Conservation (phyloP, 78 protist genomes). For the Chrysochromulina parva region DNA sequence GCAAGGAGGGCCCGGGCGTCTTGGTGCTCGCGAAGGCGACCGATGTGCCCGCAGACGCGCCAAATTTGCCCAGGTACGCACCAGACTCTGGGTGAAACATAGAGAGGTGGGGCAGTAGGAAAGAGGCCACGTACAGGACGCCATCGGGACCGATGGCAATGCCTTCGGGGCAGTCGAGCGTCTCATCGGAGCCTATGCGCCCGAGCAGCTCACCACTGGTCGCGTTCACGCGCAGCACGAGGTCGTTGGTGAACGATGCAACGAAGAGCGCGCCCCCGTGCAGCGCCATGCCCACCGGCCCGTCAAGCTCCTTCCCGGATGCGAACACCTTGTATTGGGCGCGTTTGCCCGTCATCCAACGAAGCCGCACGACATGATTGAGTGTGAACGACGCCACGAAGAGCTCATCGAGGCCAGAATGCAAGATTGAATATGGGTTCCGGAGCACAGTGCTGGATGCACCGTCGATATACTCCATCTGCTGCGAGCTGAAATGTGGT, state of each 20-base stretch:
- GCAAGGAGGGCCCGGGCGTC: background rate
- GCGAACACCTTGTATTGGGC: background rate
- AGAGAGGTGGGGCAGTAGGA: no score
- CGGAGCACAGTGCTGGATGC: background rate
- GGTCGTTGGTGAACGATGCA: background rate
- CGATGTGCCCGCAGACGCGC: no score
- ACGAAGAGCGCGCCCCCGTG: background rate
- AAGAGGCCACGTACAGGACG: background rate
- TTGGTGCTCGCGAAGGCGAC: no score
- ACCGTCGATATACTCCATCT: background rate
- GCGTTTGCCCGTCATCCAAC: no score
- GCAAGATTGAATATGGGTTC: background rate
- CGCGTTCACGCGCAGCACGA: background rate
- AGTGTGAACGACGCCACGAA: background rate
- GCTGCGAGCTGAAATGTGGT: background rate
- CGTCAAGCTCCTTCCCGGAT: background rate
- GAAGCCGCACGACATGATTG: background rate
- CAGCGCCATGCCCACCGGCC: background rate
- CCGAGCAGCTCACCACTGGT: background rate
- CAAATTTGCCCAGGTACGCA: no score
- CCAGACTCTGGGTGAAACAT: no score
- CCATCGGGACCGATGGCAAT: background rate
- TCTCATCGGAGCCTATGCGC: background rate
- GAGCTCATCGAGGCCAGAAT: background rate
- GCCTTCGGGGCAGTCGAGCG: conserved; percentile 1